A percentile compares a stretch with the other conserved stretches of the same genome.
Conservation (phyloP, 1,284 basidiomycete genomes). For the Ustilago loliicola region DNA sequence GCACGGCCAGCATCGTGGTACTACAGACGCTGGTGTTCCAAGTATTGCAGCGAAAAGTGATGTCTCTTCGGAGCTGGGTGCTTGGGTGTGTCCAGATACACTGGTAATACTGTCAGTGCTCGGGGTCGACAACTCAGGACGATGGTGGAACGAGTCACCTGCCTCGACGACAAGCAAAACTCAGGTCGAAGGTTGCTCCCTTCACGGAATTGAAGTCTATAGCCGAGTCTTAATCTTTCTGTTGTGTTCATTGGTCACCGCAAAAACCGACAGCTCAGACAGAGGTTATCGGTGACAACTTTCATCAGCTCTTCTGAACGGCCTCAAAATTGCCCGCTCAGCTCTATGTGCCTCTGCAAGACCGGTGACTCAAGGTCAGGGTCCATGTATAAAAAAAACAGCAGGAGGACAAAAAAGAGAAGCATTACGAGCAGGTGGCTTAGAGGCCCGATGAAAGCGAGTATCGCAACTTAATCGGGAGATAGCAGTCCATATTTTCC, state of each 20-base stretch:
- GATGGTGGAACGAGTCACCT: background rate
- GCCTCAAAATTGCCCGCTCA: slow-evolving; percentile 3
- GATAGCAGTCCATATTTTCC: background rate
- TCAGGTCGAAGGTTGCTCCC: background rate
- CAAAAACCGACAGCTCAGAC: slow-evolving; percentile 1
- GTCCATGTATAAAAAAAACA: too few relatives aligned
- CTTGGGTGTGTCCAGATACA: background rate
- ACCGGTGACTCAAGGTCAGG: slow-evolving; percentile 6
- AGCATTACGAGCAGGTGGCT: too few relatives aligned
- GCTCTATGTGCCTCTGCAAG: too few relatives aligned
- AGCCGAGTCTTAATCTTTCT: background rate
- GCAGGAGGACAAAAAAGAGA: background rate
- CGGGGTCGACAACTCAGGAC: background rate
- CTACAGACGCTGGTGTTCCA: background rate
- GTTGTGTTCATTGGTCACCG: background rate
- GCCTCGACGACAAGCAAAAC: background rate
- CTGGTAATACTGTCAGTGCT: too few relatives aligned
- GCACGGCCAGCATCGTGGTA: slow-evolving; percentile 30
- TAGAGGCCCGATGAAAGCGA: background rate
- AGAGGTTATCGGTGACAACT: slow-evolving; percentile 4
- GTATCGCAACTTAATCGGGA: background rate
- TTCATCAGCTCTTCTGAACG: background rate
- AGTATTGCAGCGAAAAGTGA: background rate
- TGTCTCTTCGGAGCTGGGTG: background rate
- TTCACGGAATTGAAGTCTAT: background rate